Conservation (phyloP, 1,139 yeast genomes). For the Tardiomyces depauwii region DNA sequence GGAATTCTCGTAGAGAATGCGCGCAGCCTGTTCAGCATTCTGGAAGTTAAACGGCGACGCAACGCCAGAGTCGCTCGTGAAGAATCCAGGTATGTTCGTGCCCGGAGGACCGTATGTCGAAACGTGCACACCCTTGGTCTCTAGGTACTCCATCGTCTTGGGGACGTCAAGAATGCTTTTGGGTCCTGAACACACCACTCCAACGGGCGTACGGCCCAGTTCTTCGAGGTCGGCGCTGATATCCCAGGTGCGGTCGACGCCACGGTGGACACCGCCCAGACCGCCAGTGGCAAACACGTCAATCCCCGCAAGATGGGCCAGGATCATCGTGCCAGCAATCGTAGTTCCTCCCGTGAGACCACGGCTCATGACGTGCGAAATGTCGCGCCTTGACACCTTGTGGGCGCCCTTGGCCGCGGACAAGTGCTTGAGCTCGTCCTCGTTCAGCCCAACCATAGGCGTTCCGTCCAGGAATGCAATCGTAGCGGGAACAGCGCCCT, state of each 20-base stretch:
- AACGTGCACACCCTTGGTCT: constrained; percentile 69
- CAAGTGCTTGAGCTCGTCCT: constrained; percentile 37
- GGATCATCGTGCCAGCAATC: constrained; percentile 79
- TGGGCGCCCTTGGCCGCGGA: constrained; percentile 30
- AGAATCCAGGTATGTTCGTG: constrained; percentile 74
- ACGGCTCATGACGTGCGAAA: constrained; percentile 60
- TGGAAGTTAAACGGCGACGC: constrained; percentile 55
- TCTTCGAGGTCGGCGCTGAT: constrained; percentile 83
- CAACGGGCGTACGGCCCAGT: constrained; percentile 68
- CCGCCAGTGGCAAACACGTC: constrained; percentile 91
- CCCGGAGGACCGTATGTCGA: constrained; percentile 36
- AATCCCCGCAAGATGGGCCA: constrained; percentile 66
- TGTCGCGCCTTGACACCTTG: constrained; percentile 75
- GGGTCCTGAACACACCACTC: constrained; percentile 89
- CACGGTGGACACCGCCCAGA: constrained; percentile 83
- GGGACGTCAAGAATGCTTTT: constrained; percentile 75
- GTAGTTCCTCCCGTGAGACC: constrained; percentile 73
- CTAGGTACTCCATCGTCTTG: constrained; percentile 74
- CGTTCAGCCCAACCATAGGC: constrained; percentile 56
- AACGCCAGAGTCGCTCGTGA: constrained; percentile 65
- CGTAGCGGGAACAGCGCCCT: constrained; percentile 79
- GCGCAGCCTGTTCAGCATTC: constrained; percentile 48
- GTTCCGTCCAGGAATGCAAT: constrained; percentile 65
- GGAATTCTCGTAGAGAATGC: constrained; percentile 40
- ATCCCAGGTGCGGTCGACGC: constrained; percentile 66